These are phyloP conservation scores for Eucalyptus lansdowneana DNA, from an alignment of 345 rosid genomes.

Conservation along the genomic window DNA sequence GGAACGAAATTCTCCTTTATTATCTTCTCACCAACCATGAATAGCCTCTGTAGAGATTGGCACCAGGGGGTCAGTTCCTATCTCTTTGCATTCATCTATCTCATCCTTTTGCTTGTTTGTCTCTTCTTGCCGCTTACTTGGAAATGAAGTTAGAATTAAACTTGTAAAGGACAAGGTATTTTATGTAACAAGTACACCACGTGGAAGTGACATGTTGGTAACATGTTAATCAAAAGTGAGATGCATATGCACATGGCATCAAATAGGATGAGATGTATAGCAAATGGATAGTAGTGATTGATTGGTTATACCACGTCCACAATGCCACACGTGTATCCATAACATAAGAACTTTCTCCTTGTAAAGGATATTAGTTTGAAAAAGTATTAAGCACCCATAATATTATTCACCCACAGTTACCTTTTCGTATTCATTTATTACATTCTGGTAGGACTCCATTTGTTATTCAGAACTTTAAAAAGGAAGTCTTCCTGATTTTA, in stretches of 20 bases:
- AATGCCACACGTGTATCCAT: not conserved
- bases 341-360: not conserved
- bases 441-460: not conserved
- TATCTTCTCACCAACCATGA: conserved; percentile 6
- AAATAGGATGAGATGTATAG: not conserved
- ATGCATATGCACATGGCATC: not conserved
- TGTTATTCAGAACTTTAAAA: not conserved
- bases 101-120: not conserved
- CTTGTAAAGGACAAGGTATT: not conserved
- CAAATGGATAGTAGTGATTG: not conserved
- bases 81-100: not conserved
- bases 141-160: not conserved
- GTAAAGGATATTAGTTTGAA: not conserved
- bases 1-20: conserved; percentile 76
- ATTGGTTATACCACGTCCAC: not conserved
- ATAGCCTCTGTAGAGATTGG: not conserved
- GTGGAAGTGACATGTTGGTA: not conserved
- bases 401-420: not conserved
- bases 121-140: not conserved
- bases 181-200: not conserved
- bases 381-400: not conserved
- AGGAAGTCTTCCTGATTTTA: not conserved
- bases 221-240: not conserved
- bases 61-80: not conserved
- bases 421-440: not conserved